Percentiles rank a stretch among this genome's conserved stretches.
Evolutionary conservation across 306 rosid genomes (phyloP).

Genomic region (Arachis hypogaea): DNA sequence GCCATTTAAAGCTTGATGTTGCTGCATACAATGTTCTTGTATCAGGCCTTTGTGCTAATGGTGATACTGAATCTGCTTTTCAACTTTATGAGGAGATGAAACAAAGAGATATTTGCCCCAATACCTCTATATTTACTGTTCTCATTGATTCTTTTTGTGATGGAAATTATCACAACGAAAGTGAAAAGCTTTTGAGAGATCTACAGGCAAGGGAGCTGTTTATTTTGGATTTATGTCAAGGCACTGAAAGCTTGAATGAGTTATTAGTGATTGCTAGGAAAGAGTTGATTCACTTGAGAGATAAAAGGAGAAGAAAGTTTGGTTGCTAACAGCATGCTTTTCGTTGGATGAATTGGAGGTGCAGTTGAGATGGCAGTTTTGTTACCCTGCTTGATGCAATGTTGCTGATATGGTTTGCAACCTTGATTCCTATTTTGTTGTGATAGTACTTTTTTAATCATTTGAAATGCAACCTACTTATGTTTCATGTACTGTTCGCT

Average conservation of each 20-base stretch:
- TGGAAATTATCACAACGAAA: constrained; percentile 42
- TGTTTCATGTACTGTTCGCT: constrained; percentile 4
- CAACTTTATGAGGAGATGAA: constrained; percentile 75
- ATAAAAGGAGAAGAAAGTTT: constrained; percentile 39
- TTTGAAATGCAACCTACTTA: neutral
- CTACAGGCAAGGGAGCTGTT: constrained; percentile 58
- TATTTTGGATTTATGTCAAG: constrained; percentile 44
- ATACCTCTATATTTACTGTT: constrained; percentile 54
- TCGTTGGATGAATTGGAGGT: constrained; percentile 25
- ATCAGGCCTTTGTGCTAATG: constrained; percentile 69
- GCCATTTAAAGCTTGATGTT: constrained; percentile 64
- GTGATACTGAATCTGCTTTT: constrained; percentile 62
- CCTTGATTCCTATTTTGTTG: neutral
- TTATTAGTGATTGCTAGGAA: constrained; percentile 49
- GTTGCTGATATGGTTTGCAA: constrained; percentile 37
- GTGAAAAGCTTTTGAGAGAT: constrained; percentile 61
- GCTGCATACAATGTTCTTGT: constrained; percentile 68
- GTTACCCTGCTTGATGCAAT: constrained; percentile 5
- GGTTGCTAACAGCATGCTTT: constrained; percentile 24
- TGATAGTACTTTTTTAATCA: constrained; percentile 10
- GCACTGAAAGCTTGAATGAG: constrained; percentile 42
- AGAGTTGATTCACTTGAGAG: constrained; percentile 45
- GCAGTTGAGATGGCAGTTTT: constrained; percentile 18
- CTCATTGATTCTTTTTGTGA: constrained; percentile 53
- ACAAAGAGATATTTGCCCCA: constrained; percentile 63